Conservation (phyloP, 2,329 filamentous ascomycete species). For the Cladosporium sp. region DNA sequence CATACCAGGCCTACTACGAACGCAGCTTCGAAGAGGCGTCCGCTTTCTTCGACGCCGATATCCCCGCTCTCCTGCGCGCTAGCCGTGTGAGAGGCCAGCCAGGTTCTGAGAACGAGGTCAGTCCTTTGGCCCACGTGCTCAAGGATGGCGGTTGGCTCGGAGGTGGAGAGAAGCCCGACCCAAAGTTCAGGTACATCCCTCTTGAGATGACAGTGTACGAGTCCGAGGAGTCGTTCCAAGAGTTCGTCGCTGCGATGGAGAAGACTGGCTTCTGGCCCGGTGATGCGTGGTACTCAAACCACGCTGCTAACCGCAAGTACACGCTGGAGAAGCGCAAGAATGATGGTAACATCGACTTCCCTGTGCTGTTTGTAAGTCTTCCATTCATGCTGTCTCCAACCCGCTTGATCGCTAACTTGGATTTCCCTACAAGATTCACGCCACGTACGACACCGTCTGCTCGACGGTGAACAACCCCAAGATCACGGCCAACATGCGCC, state of each 20-base stretch:
- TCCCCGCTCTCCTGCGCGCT: constrained; percentile 31
- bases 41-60: constrained; percentile 24
- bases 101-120: constrained; percentile 30
- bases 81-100: constrained; percentile 32
- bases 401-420: not conserved
- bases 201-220: constrained; percentile 30
- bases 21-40: constrained; percentile 28
- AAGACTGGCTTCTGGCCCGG: constrained; percentile 43
- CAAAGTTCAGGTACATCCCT: constrained; percentile 34
- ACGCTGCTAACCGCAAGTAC: constrained; percentile 45
- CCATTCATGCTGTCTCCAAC: no score
- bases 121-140: constrained; percentile 23
- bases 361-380: constrained; percentile 35
- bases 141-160: constrained; percentile 38
- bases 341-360: constrained; percentile 37
- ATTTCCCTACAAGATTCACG: constrained; percentile 33
- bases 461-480: constrained; percentile 35
- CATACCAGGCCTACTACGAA: constrained; percentile 39
- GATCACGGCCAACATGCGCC: constrained; percentile 22
- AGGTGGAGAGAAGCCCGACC: constrained; percentile 29
- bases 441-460: constrained; percentile 42
- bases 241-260: constrained; percentile 39
- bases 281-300: constrained; percentile 47
- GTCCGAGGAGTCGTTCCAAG: constrained; percentile 34
- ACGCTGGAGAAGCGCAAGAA: constrained; percentile 40